These are phyloP conservation scores for Melampsora larici-populina DNA, from an alignment of 1,284 basidiomycete genomes.

Conservation along the genomic window DNA sequence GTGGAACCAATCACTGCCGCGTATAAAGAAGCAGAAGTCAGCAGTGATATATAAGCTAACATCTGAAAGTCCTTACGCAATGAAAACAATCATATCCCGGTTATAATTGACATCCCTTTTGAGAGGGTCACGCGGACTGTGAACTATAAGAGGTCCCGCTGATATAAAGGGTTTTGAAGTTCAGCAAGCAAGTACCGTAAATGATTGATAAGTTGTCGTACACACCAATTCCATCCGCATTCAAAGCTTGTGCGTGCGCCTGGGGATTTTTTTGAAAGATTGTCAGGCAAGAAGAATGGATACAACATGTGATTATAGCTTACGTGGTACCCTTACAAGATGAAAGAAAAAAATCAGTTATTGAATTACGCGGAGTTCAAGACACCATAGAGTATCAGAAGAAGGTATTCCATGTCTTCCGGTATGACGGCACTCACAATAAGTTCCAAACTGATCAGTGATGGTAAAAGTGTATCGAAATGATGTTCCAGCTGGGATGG, in stretches of 20 bases:
- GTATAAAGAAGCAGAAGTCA: background rate
- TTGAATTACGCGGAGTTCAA: background rate
- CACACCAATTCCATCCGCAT: conserved; percentile 2
- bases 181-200: too few species aligned
- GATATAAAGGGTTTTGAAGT: background rate
- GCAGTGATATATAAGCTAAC: background rate
- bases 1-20: conserved; percentile 37
- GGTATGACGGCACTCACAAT: background rate
- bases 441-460: conserved; percentile 36
- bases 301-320: background rate
- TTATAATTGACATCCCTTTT: conserved; percentile 29
- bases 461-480: conserved; percentile 60
- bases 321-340: conserved; percentile 3
- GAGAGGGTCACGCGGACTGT: conserved; percentile 47
- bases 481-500: conserved; percentile 58
- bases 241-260: background rate
- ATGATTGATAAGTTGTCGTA: too few species aligned
- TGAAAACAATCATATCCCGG: conserved; percentile 29
- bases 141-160: conserved; percentile 49
- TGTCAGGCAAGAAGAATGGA: background rate
- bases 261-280: background rate
- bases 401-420: background rate
- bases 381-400: background rate
- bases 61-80: background rate
- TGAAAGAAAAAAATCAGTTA: background rate